Conservation (phyloP, 192 early-diverging fungal species). For the Pilobolus umbonatus region DNA sequence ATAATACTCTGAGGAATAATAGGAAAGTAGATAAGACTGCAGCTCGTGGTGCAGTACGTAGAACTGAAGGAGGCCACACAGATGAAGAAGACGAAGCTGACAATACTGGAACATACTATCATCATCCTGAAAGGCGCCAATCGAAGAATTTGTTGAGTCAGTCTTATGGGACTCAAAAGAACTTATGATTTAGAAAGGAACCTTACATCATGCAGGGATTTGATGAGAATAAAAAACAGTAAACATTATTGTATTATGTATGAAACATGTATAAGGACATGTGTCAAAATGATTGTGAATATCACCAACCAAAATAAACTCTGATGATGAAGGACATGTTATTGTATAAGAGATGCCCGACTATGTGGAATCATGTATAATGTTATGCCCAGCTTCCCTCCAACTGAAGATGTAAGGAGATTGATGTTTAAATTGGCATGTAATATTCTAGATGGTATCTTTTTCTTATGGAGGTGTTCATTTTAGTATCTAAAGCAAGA, state of each 20-base stretch:
- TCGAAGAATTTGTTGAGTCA: slow-evolving; percentile 7
- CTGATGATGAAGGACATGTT: not conserved
- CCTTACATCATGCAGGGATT: not conserved
- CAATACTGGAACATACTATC: slow-evolving; percentile 39
- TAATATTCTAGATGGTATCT: too few species aligned
- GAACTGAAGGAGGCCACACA: slow-evolving; percentile 15
- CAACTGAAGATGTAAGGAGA: too few species aligned
- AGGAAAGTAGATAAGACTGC: too few species aligned
- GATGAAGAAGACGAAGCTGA: slow-evolving; percentile 30
- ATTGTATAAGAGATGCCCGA: not conserved
- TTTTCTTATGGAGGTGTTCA: too few species aligned
- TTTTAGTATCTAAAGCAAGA: too few species aligned
- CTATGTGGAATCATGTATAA: too few species aligned
- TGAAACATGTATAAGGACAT: not conserved
- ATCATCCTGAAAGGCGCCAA: slow-evolving; percentile 39
- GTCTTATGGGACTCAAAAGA: slow-evolving; percentile 4
- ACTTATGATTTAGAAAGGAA: not conserved
- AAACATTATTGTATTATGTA: not conserved
- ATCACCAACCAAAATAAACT: too few species aligned
- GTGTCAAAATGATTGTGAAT: too few species aligned
- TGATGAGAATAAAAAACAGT: not conserved
- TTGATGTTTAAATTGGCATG: too few species aligned
- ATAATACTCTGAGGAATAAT: too few species aligned
- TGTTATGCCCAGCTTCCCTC: too few species aligned
- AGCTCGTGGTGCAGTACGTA: too few species aligned